Evolutionary conservation across 345 rosid species (phyloP).

Genomic region (Rhodamnia rubescens): DNA sequence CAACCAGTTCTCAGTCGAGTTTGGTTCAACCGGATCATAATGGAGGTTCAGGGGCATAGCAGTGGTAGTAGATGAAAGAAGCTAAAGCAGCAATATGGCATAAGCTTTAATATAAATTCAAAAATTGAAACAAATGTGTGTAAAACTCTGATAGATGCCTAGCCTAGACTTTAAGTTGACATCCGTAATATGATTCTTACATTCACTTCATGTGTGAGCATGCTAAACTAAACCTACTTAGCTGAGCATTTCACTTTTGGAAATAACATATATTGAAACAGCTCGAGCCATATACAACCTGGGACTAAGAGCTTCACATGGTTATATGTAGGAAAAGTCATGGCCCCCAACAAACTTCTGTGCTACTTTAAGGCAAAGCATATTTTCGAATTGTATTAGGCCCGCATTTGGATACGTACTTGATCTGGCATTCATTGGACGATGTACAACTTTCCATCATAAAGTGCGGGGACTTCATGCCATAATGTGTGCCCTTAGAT

Average conservation of each 20-base stretch:
- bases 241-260: not conserved
- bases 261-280: not conserved
- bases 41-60: conserved; percentile 2
- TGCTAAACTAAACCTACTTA: not conserved
- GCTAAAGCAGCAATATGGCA: not conserved
- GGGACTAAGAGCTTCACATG: not conserved
- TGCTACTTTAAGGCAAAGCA: not conserved
- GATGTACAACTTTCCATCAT: not conserved
- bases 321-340: not conserved
- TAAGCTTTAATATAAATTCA: not conserved
- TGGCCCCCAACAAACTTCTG: not conserved
- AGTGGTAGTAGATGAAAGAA: conserved; percentile 2
- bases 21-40: conserved; percentile 3
- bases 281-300: not conserved
- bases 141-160: not conserved
- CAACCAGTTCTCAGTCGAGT: conserved; percentile 4
- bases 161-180: not conserved
- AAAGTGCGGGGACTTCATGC: not conserved
- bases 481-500: not conserved
- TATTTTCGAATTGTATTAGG: not conserved
- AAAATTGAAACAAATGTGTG: not conserved
- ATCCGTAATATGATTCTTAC: not conserved
- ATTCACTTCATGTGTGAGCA: not conserved
- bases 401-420: not conserved
- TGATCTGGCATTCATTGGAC: not conserved